Evolutionary conservation across 2,329 filamentous ascomycete species (phyloP), one percentile per base, ranked within the genome.

Genomic region (Penicillium digitatum): DNA sequence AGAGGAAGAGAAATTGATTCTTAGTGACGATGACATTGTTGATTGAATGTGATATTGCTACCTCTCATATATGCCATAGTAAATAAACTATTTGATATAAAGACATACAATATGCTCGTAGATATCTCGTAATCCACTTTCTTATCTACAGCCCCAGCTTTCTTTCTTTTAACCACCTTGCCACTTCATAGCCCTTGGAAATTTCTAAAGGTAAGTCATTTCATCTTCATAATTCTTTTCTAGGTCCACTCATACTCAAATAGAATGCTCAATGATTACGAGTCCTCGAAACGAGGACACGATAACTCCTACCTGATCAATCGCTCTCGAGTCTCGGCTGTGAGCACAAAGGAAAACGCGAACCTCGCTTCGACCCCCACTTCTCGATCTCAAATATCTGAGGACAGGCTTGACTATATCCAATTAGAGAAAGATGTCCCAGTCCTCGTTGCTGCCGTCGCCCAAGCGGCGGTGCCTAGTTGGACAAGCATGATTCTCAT

Each of bases 21-120:
- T 93, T 38, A 90, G 86, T 63, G 89, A 94, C 66, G 89, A 94
- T 73, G 89, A 94, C 76, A 93, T 94, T 68, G 88, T 91, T 70
- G 89, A 92, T 65, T 61, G 40, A 57, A 11, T 18, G 39, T 37
- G 11, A 24, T 40, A 24, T 40, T 40, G 6, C 7, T 12, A 6
- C 0, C 18, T 43, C n/a, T 16, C 11, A 31, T 46, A 11, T 46
- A 20, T 34, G 24, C 2, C 14, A 20, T 46, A 22, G 16, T 34
- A 7, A 18, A 43, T 18, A 9, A 46, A 22, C 6, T 26, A 26
- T n/a, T 26, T 26, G 9, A 35, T 35, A 9, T 18, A n/a, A 35
- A 35, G 8, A 35, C 32, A 8, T 8, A 6, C 4, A 7, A 29
- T 29, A 8, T 34, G 14, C 5, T n/a, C 24, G 24, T 26, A 26